phyloP scores from a whole-genome alignment of 192 early-diverging fungal species.

The Coemansia sp. region DNA sequence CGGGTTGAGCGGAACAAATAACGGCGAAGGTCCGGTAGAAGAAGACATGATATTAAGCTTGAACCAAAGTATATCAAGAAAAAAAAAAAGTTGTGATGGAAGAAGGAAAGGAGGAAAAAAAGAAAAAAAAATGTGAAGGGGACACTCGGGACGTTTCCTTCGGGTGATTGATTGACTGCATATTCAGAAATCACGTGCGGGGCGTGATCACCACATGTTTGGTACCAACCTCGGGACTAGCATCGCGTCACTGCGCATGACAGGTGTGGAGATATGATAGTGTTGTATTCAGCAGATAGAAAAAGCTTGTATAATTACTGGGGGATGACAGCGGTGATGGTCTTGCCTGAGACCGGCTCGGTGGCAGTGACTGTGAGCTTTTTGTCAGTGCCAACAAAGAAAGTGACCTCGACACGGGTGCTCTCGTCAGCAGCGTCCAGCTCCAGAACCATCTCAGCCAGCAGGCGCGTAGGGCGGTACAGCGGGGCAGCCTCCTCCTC shows the following conservation, averaged over 20 bases:
- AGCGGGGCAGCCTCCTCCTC: slow-evolving; percentile 25
- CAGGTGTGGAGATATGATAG: not conserved
- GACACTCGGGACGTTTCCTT: not conserved
- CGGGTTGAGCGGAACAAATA: slow-evolving; percentile 41
- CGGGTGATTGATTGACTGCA: not conserved
- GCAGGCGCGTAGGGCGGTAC: slow-evolving; percentile 49
- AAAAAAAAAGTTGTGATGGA: not conserved
- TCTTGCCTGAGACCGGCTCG: slow-evolving; percentile 53
- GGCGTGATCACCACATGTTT: not conserved
- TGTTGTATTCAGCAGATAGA: not conserved
- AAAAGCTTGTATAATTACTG: not conserved
- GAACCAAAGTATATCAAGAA: not conserved
- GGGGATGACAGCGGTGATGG: slow-evolving; percentile 49
- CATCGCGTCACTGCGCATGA: not conserved
- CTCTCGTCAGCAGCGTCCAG: slow-evolving; percentile 33
- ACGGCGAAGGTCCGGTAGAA: slow-evolving; percentile 34
- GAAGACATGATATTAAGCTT: slow-evolving; percentile 14
- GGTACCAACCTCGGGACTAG: not conserved
- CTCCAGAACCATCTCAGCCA: slow-evolving; percentile 56
- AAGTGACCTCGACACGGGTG: slow-evolving; percentile 47
- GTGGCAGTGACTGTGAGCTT: slow-evolving; percentile 54
- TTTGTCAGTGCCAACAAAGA: slow-evolving; percentile 47
- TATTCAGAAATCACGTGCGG: slow-evolving; percentile 6
- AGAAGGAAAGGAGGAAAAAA: not conserved
- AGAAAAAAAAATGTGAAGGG: not conserved